Percentiles rank a stretch among this genome's conserved stretches.
Conservation (phyloP, 805 yeast genomes). For the Kluyveromyces lactis region DNA sequence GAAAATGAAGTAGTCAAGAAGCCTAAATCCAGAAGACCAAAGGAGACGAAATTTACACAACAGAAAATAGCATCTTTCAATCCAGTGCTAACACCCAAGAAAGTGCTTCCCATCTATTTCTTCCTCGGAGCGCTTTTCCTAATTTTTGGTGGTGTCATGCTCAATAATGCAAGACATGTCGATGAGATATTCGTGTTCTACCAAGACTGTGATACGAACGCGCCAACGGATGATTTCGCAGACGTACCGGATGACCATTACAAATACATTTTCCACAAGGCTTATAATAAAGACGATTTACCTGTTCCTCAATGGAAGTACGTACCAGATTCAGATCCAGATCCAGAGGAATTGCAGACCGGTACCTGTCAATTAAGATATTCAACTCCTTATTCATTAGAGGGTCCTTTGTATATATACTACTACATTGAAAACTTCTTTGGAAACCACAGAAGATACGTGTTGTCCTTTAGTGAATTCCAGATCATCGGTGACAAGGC, state of each 20-base stretch:
- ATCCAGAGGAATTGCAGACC: slow-evolving; percentile 32
- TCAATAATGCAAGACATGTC: slow-evolving; percentile 61
- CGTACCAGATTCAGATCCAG: slow-evolving; percentile 36
- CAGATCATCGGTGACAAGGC: slow-evolving; percentile 78
- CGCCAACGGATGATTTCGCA: slow-evolving; percentile 36
- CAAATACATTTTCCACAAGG: slow-evolving; percentile 46
- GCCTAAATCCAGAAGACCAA: slow-evolving; percentile 54
- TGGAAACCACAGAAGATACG: slow-evolving; percentile 93
- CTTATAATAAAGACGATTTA: slow-evolving; percentile 15
- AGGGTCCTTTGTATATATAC: slow-evolving; percentile 67
- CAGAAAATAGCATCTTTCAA: slow-evolving; percentile 48
- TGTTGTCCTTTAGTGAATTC: slow-evolving; percentile 74
- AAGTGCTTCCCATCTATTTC: slow-evolving; percentile 76
- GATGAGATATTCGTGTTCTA: slow-evolving; percentile 70
- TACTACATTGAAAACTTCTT: slow-evolving; percentile 82
- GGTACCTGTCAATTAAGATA: slow-evolving; percentile 68
- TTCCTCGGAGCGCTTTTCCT: slow-evolving; percentile 72
- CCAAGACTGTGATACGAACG: slow-evolving; percentile 53
- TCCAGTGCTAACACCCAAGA: slow-evolving; percentile 84
- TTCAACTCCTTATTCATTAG: slow-evolving; percentile 60
- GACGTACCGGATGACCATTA: slow-evolving; percentile 53
- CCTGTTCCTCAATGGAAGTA: slow-evolving; percentile 60
- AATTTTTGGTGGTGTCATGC: slow-evolving; percentile 81
- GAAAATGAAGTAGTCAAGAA: slow-evolving; percentile 30
- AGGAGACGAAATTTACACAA: slow-evolving; percentile 68